Conservation (phyloP, 768 basidiomycete genomes). For the Leccinum longicurvipes region DNA sequence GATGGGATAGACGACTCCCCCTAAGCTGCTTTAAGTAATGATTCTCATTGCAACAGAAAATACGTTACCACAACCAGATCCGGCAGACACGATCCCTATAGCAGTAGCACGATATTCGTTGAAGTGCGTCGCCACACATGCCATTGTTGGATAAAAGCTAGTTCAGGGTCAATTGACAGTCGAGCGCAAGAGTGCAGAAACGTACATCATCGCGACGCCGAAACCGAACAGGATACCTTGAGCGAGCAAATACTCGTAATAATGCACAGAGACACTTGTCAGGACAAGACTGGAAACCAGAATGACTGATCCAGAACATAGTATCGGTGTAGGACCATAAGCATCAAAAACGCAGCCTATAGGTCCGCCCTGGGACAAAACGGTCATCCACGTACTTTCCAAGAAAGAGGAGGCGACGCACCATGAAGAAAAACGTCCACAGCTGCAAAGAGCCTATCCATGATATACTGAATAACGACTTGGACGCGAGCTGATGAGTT, state of each 20-base stretch:
- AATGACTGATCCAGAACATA: slow-evolving; percentile 49
- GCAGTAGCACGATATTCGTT: slow-evolving; percentile 64
- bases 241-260: slow-evolving; percentile 58
- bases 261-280: slow-evolving; percentile 54
- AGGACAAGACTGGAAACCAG: slow-evolving; percentile 53
- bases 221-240: slow-evolving; percentile 68
- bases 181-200: slow-evolving; percentile 7
- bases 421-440: slow-evolving; percentile 68
- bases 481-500: slow-evolving; percentile 50
- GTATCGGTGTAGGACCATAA: slow-evolving; percentile 54
- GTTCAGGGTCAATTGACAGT: slow-evolving; percentile 3
- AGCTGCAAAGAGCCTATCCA: slow-evolving; percentile 73
- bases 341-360: slow-evolving; percentile 59
- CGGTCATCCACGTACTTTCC: neutral
- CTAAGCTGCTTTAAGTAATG: slow-evolving; percentile 32
- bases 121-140: slow-evolving; percentile 67
- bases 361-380: slow-evolving; percentile 49
- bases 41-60: slow-evolving; percentile 14
- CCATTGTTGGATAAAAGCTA: slow-evolving; percentile 69
- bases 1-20: slow-evolving; percentile 69
- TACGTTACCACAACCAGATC: slow-evolving; percentile 56
- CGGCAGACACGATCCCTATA: slow-evolving; percentile 65
- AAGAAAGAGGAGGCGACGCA: slow-evolving; percentile 30
- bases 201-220: slow-evolving; percentile 62
- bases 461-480: slow-evolving; percentile 55